phyloP scores from a whole-genome alignment of 2,329 filamentous ascomycete species.

The Boeremia exigua region DNA sequence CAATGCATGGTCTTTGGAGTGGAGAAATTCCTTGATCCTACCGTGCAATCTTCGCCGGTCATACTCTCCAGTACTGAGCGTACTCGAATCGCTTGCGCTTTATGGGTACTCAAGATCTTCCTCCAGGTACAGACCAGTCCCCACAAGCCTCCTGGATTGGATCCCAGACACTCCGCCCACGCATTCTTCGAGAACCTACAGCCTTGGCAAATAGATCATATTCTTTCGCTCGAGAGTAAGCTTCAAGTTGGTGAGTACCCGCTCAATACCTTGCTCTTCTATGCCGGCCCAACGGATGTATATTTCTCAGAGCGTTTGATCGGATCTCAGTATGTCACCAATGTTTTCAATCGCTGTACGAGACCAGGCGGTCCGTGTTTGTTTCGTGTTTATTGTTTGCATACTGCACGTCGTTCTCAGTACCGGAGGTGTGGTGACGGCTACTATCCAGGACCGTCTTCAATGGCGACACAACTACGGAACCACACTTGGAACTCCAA shows the following conservation, averaged over 20 bases:
- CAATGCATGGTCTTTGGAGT: slow-evolving; percentile 15
- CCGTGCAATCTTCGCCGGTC: background rate
- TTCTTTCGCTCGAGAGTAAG: slow-evolving; percentile 1
- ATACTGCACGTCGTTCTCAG: no score
- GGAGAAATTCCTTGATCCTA: slow-evolving; percentile 10
- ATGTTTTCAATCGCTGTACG: no score
- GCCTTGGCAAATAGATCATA: slow-evolving; percentile 17
- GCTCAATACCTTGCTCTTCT: background rate
- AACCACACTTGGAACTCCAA: no score
- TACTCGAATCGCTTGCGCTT: slow-evolving; percentile 6
- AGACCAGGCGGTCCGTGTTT: no score
- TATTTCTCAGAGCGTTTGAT: background rate
- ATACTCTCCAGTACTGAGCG: slow-evolving; percentile 12
- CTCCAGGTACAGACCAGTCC: slow-evolving; percentile 7
- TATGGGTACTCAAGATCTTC: slow-evolving; percentile 18
- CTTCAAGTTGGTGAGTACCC: background rate
- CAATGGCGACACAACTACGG: no score
- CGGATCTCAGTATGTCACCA: background rate
- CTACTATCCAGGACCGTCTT: no score
- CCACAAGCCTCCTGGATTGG: background rate
- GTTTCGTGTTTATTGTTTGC: no score
- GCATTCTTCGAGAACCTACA: slow-evolving; percentile 10
- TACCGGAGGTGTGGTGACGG: no score
- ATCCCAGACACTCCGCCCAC: background rate
- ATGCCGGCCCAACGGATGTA: background rate